Evolutionary conservation across 352 stramenopile species (phyloP), one percentile per base, ranked within the genome.

Genomic region (Thraustotheca clavata): DNA sequence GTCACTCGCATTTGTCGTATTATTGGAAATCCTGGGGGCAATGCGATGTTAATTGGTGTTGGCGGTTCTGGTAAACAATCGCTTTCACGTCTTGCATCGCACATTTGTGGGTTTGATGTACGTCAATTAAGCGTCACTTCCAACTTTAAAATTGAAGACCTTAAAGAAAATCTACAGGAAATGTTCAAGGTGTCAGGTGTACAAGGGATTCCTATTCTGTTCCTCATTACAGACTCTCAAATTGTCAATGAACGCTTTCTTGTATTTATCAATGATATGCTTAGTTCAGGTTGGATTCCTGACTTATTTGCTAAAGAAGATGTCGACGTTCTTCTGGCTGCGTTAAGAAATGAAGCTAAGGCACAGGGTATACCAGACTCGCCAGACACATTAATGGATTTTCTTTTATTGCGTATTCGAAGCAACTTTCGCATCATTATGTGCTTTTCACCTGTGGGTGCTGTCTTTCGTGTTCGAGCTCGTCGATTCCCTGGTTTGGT

Each of bases 231-330:
- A 0, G 96, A 99, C 74, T 97, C 94, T 35, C 95, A 99, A 74
- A 99, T 99, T 71, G 92, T 98, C 35, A 96, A 99, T 69, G 95
- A 99, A 57, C 79, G 93, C 16, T 99, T 99, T 75, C 85, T 99
- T 3, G 96, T 99, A 38, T 98, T 98, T 72, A 98, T 99, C 68
- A 99, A 99, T 76, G 92, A 97, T 39, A 97, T 99, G 72, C 78
- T 98, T 6, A 95, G 88, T 27, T 93, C 80, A 57, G 96, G 96
- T 4, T 99, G 95, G 94, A 97, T 99, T 60, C 89, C 92, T 4
- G 96, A 98, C 72, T 76, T 99, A 12, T 98, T 99, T 74, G 77
- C 90, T 0, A 98, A 98, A 70, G 96, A 99, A 69, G 96, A 99
- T 52, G 78, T 98, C 11, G 96, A 99, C 60, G 84, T 80, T 4